These are phyloP conservation scores for Boletus subcaerulescens DNA, from an alignment of 768 basidiomycete genomes.

Conservation along the genomic window DNA sequence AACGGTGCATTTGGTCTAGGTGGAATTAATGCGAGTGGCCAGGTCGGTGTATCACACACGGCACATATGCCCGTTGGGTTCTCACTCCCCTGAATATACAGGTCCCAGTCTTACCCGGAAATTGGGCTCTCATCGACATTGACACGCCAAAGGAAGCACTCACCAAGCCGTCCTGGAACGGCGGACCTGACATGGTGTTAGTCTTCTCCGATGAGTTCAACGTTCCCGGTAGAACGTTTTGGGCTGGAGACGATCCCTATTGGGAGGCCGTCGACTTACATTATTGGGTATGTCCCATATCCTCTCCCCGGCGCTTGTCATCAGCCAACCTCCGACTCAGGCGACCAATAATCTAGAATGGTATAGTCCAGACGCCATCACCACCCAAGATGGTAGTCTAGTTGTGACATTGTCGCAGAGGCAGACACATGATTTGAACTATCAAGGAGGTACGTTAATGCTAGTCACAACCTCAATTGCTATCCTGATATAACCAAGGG, in stretches of 20 bases:
- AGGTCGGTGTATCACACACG: conserved; percentile 38
- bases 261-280: conserved; percentile 60
- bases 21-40: conserved; percentile 72
- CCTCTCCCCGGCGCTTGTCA: conserved; percentile 25
- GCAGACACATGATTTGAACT: conserved; percentile 45
- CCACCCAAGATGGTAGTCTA: conserved; percentile 50
- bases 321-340: conserved; percentile 27
- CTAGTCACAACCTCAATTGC: conserved; percentile 12
- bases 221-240: conserved; percentile 69
- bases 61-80: background rate
- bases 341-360: conserved; percentile 55
- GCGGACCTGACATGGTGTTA: conserved; percentile 53
- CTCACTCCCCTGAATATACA: conserved; percentile 2
- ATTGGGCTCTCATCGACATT: conserved; percentile 55
- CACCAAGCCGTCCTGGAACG: conserved; percentile 51
- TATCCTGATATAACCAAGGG: conserved; percentile 40
- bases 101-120: conserved; percentile 59
- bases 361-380: conserved; percentile 51
- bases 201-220: conserved; percentile 87
- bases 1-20: conserved; percentile 57
- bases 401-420: conserved; percentile 48
- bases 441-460: conserved; percentile 35
- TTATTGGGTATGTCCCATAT: conserved; percentile 37
- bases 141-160: conserved; percentile 59
- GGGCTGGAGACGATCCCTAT: conserved; percentile 81